Evolutionary conservation across 2,329 filamentous ascomycete species (phyloP), one percentile per base, ranked within the genome.

Genomic region (Geoglossum cookeanum): DNA sequence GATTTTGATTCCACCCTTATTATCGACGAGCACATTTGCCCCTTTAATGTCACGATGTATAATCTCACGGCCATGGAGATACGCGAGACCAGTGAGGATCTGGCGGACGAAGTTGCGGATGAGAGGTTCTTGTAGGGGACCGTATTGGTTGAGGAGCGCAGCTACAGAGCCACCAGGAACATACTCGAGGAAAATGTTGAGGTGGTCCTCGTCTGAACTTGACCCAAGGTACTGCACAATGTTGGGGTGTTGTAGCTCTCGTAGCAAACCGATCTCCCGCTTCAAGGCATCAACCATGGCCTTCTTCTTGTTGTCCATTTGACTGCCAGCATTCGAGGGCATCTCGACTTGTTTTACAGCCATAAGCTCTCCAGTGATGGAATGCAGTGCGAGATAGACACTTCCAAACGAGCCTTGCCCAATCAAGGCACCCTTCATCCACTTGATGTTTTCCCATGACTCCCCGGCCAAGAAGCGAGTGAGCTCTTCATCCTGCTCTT

Each of bases 141-240:
- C 94, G 68, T 98, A 98, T 63, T 94, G 95, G 73, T 96, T 92
- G 62, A 98, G 83, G 90, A 98, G 97, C 8, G 88, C 94, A 63
- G 94, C 92, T 30, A 98, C 94, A 11, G 91, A 97, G 51, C 92
- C 92, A 70, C 92, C 92, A 15, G 92, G 87, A 35, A 98, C 92
- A 69, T 98, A 98, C 71, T 98, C 92, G 67, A 98, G 82, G 81
- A 98, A 98, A 85, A 98, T 98, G 74, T 98, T 98, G 65, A 98
- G 81, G 68, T 91, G 84, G 57, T 90, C 84, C 17, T 87, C 81
- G 60, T 94, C 92, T 7, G 88, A 91, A 65, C 90, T 91, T 63
- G 90, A 96, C 59, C 92, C 92, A 6, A 98, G 81, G 67, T 98
- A 98, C 68, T 96, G 92, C 68, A 98, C 92, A 67, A 98, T 97